These are phyloP conservation scores for Saccharomyces kudriavzevii DNA, from an alignment of 805 yeast genomes.

Conservation along the genomic window DNA sequence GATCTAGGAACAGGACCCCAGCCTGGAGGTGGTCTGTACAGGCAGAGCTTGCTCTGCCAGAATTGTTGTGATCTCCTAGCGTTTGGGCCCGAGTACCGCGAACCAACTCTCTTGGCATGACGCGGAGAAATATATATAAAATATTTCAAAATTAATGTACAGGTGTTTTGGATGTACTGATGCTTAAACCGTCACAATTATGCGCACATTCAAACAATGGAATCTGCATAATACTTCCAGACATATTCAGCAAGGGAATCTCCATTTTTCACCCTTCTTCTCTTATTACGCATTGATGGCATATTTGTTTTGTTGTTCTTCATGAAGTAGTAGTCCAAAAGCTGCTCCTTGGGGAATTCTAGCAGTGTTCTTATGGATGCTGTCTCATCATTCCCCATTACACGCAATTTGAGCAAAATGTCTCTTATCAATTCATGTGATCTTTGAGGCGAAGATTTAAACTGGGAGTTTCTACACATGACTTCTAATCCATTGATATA, in stretches of 20 bases:
- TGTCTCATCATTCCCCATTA: constrained; percentile 10
- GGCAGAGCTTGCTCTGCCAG: not conserved
- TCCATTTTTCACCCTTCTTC: constrained; percentile 14
- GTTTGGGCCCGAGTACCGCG: not conserved
- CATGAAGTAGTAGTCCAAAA: not conserved
- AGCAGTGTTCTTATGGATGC: constrained; percentile 7
- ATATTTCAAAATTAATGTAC: not conserved
- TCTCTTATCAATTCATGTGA: constrained; percentile 20
- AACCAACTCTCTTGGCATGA: not conserved
- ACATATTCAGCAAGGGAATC: constrained; percentile 21
- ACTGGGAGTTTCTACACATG: constrained; percentile 23
- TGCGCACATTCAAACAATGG: not conserved
- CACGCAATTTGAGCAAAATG: constrained; percentile 16
- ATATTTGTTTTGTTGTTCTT: not conserved
- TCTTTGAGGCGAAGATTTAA: constrained; percentile 9
- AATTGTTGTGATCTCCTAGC: not conserved
- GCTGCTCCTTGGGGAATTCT: constrained; percentile 10
- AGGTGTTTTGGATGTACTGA: not conserved
- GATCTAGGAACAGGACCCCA: not conserved
- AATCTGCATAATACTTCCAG: constrained; percentile 21
- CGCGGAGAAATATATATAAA: not conserved
- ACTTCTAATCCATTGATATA: constrained; percentile 23
- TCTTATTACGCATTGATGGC: not conserved
- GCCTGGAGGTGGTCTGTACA: not conserved
- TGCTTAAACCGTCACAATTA: not conserved